These are phyloP conservation scores for Paecilomyces variotii DNA, from an alignment of 2,329 filamentous ascomycete species.

Conservation along the genomic window DNA sequence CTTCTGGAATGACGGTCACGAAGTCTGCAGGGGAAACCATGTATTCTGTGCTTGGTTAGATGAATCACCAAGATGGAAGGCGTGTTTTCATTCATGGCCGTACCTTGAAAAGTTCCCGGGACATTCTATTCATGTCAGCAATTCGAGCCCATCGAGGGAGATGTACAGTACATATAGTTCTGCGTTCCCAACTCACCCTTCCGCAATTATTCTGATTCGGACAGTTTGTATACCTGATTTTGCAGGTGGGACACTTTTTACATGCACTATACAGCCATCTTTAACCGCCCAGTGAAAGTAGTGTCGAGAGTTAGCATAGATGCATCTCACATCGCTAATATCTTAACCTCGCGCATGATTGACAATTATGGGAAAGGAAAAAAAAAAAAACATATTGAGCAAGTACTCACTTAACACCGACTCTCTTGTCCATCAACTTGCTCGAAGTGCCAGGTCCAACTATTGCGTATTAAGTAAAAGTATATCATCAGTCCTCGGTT, in stretches of 20 bases:
- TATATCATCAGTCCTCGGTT: neutral
- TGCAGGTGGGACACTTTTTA: conserved; percentile 6
- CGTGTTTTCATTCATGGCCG: neutral
- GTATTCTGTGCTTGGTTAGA: conserved; percentile 3
- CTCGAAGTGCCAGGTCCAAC: neutral
- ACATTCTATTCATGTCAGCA: conserved; percentile 2
- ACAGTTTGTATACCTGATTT: conserved; percentile 8
- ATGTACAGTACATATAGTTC: neutral
- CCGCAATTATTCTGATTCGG: conserved; percentile 7
- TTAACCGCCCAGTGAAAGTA: neutral
- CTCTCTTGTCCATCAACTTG: neutral
- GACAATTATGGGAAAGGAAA: too few species aligned
- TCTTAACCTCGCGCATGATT: too few species aligned
- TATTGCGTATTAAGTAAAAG: neutral
- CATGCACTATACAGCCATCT: conserved; percentile 9
- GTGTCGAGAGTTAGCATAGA: neutral
- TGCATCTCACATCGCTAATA: neutral
- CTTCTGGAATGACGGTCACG: conserved; percentile 4
- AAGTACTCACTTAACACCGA: neutral
- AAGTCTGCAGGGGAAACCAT: conserved; percentile 6
- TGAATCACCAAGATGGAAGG: neutral
- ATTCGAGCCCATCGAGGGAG: neutral
- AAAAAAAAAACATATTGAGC: neutral
- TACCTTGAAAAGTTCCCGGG: conserved; percentile 8
- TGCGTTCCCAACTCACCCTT: neutral